Conservation (phyloP, 768 basidiomycete genomes). For the Ramaria sp. region DNA sequence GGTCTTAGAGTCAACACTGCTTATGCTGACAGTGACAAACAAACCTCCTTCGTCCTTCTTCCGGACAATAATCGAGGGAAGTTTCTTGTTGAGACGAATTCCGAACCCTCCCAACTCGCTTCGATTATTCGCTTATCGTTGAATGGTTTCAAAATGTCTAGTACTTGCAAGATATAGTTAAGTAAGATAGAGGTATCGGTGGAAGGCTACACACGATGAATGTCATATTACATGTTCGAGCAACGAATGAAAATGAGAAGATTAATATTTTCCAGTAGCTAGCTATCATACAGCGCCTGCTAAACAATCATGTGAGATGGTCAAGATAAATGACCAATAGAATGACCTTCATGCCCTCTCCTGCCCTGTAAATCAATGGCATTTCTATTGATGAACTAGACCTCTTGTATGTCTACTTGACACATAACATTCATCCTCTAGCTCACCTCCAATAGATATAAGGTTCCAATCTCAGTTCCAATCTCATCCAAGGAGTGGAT, state of each 20-base stretch:
- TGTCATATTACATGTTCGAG: slow-evolving; percentile 94
- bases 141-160: slow-evolving; percentile 95
- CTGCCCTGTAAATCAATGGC: slow-evolving; percentile 77
- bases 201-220: slow-evolving; percentile 50
- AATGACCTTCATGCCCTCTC: slow-evolving; percentile 81
- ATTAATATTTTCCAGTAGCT: background rate
- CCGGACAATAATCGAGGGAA: slow-evolving; percentile 78
- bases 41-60: slow-evolving; percentile 74
- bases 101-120: slow-evolving; percentile 96
- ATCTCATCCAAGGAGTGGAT: slow-evolving; percentile 92
- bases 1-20: background rate
- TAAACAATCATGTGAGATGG: slow-evolving; percentile 22
- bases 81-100: slow-evolving; percentile 89
- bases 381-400: slow-evolving; percentile 98
- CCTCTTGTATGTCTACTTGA: slow-evolving; percentile 46
- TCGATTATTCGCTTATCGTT: slow-evolving; percentile 91
- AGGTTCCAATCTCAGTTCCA: slow-evolving; percentile 93
- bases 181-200: background rate
- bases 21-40: background rate
- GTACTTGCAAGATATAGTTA: slow-evolving; percentile 31
- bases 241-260: slow-evolving; percentile 43
- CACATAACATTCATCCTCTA: background rate
- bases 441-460: slow-evolving; percentile 40
- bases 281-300: slow-evolving; percentile 60
- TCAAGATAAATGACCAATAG: slow-evolving; percentile 12